Evolutionary conservation across 2,329 filamentous ascomycete genomes (phyloP).

Genomic region (Aspergillus quadrilineatus): DNA sequence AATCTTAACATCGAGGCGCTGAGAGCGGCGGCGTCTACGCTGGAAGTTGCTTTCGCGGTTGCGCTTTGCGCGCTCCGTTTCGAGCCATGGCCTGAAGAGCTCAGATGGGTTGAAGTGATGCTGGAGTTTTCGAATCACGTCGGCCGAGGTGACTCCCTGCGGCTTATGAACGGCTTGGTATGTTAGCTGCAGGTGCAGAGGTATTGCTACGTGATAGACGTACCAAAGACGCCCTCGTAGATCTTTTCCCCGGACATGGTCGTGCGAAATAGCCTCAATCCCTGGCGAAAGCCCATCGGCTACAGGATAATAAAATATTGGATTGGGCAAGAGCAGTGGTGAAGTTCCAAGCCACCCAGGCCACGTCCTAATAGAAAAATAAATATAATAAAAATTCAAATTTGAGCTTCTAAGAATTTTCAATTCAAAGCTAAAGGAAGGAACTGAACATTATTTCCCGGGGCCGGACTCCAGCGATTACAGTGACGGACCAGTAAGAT

Average conservation of each 20-base stretch:
- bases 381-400: not conserved
- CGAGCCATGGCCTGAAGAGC: conserved; percentile 76
- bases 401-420: not conserved
- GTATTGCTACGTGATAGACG: not conserved
- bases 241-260: conserved; percentile 49
- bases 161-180: conserved; percentile 89
- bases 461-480: not conserved
- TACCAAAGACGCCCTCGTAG: conserved; percentile 53
- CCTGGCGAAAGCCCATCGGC: conserved; percentile 33
- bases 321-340: not conserved
- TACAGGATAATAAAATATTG: conserved; percentile 10
- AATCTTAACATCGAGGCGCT: conserved; percentile 76
- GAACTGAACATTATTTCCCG: not conserved
- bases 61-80: conserved; percentile 59
- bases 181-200: not conserved
- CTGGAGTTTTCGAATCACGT: conserved; percentile 87
- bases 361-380: not conserved
- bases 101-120: conserved; percentile 75
- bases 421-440: not conserved
- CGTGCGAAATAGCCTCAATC: conserved; percentile 32
- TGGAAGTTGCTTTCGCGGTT: conserved; percentile 59
- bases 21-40: conserved; percentile 61
- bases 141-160: conserved; percentile 78
- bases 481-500: not conserved
- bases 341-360: not conserved